Conservation (phyloP, 257 asterid species). For the Fraxinus pennsylvanica region DNA sequence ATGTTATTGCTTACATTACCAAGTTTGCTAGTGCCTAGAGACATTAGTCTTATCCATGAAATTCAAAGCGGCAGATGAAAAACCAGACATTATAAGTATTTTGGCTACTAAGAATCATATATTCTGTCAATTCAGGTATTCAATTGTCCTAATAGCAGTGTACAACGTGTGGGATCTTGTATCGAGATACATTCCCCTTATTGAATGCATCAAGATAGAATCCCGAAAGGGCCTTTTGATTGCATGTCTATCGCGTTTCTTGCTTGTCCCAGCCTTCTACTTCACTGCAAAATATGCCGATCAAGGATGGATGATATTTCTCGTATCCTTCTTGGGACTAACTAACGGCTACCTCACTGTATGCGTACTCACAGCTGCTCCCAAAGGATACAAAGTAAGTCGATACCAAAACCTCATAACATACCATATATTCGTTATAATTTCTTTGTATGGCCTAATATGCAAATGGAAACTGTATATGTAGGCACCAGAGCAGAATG, state of each 20-base stretch:
- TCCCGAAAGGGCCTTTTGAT: constrained; percentile 61
- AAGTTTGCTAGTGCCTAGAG: too few species aligned
- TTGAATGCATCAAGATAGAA: constrained; percentile 46
- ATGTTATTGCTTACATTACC: neutral
- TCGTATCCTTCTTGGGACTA: constrained; percentile 66
- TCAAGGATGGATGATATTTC: constrained; percentile 78
- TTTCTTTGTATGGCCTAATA: neutral
- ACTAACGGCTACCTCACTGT: constrained; percentile 85
- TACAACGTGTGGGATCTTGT: constrained; percentile 73
- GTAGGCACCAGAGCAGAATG: constrained; percentile 98
- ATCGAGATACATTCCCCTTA: constrained; percentile 61
- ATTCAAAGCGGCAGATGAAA: neutral
- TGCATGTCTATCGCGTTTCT: constrained; percentile 51
- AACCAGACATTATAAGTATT: neutral
- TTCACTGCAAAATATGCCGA: constrained; percentile 83
- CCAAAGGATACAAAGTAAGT: constrained; percentile 81
- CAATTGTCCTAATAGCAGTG: constrained; percentile 69
- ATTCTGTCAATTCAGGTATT: constrained; percentile 46
- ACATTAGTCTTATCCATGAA: too few species aligned
- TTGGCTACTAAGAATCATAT: neutral
- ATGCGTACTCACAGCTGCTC: constrained; percentile 69
- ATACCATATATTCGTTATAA: too few species aligned
- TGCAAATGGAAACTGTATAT: neutral
- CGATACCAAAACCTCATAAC: neutral
- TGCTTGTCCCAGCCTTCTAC: constrained; percentile 76